phyloP scores from a whole-genome alignment of 169 alveolate genomes.

The Miamiensis avidus region DNA sequence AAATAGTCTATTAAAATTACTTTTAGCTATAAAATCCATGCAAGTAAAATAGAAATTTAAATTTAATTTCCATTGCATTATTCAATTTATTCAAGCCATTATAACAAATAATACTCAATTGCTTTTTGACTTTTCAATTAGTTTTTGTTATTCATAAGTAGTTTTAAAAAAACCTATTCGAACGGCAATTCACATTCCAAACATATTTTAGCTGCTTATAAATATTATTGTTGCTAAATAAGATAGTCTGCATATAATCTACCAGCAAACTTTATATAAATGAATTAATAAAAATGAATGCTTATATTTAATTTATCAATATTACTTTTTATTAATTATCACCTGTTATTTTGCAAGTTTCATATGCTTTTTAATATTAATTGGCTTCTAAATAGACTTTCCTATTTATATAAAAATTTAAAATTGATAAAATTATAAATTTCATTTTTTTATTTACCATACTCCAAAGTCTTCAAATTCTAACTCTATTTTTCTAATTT shows the following conservation, averaged over 20 bases:
- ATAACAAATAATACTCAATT: background rate
- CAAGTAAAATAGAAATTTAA: background rate
- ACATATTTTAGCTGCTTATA: background rate
- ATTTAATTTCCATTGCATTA: too few relatives aligned
- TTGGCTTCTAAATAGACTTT: background rate
- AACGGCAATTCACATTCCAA: background rate
- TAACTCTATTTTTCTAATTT: background rate
- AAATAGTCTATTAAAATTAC: background rate
- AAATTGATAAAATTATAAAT: too few relatives aligned
- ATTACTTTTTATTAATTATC: background rate
- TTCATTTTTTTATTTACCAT: background rate
- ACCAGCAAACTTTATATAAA: background rate
- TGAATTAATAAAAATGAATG: background rate
- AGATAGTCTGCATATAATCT: background rate
- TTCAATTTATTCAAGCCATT: background rate
- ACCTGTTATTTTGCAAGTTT: background rate
- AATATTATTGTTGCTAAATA: too few relatives aligned
- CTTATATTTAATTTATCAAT: too few relatives aligned
- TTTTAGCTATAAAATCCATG: background rate
- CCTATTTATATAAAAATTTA: background rate
- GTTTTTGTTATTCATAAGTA: background rate
- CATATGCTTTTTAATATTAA: background rate
- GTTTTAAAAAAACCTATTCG: background rate
- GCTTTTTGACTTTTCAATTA: background rate
- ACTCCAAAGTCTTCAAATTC: background rate